phyloP scores from a whole-genome alignment of 148 eudicot species.

The Hydrangea macrophylla region DNA sequence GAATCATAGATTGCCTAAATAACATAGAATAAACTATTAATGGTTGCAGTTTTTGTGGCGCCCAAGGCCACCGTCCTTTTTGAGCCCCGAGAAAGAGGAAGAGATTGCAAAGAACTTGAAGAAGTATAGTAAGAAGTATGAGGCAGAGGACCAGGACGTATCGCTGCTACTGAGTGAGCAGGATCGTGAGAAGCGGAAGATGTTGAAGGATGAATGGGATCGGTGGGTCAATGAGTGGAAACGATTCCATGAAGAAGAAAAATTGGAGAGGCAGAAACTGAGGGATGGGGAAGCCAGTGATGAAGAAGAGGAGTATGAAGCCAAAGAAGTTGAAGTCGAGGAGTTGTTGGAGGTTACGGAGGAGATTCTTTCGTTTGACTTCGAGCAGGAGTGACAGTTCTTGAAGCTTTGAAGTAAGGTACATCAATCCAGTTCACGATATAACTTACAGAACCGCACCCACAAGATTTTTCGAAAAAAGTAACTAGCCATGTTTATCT shows the following conservation, averaged over 20 bases:
- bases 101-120: constrained; percentile 70
- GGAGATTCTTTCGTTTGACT: no score
- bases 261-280: constrained; percentile 44
- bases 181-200: constrained; percentile 66
- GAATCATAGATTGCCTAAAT: no score
- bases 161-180: constrained; percentile 61
- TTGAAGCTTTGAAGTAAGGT: no score
- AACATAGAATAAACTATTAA: no score
- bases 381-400: no score
- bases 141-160: constrained; percentile 78
- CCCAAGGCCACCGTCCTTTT: constrained; percentile 66
- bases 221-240: constrained; percentile 65
- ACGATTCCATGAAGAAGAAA: constrained; percentile 53
- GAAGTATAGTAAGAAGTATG: constrained; percentile 76
- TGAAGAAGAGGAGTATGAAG: constrained; percentile 70
- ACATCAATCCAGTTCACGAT: no score
- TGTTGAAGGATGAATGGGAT: constrained; percentile 70
- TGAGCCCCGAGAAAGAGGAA: constrained; percentile 70
- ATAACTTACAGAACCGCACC: no score
- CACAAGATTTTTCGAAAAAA: no score
- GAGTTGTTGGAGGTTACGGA: constrained; percentile 54
- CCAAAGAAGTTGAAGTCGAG: constrained; percentile 72
- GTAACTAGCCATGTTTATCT: no score
- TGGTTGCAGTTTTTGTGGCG: constrained; percentile 64
- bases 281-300: constrained; percentile 77